Evolutionary conservation across 2,329 filamentous ascomycete species (phyloP), one percentile per base, ranked within the genome.

Genomic region (Stagonosporopsis rhizophila): DNA sequence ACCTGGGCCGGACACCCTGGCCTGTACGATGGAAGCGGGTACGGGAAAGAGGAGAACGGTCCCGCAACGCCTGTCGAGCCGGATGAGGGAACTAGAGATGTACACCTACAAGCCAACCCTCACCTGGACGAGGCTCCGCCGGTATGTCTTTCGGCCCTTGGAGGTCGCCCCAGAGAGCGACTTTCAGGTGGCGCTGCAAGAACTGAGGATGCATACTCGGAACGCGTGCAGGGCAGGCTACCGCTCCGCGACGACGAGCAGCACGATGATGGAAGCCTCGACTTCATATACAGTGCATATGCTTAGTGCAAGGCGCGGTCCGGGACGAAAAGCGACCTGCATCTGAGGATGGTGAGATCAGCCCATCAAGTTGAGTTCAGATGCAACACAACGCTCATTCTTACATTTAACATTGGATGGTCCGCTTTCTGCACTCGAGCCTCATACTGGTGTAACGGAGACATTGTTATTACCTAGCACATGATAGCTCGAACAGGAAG

Each of bases 11-110:
- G 50, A 7, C 55, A 68, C 25, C 58, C 47, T 28, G 61, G 65
- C 22, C 52, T 68, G 25, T 71, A 70, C 52, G 64, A 71, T 19
- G 68, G 67, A 6, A 61, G 61, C 28, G 68, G 67, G 23, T 73
- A 70, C 37, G 69, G 64, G 6, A 51, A 58, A 14, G 59, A 60
- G 23, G 45, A 48, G 22, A 41, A 30, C 15, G 27, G 37, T 9
- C 32, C 32, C n/a, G n/a, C 37, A 22, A 56, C 53, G 25, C 47
- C 47, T 17, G 14, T 15, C 15, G 48, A 56, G 38, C 38, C 47
- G 17, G 38, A 52, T 28, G 53, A 56, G 37, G 48, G 42, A 25
- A 52, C 20, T n/a, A 37, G 38, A 6, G 34, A 23, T 17, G 20
- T 35, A 14, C 25, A 32, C 15, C 23, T 42, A 20, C 27, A 20